These are phyloP conservation scores for Fennellomyces sp. DNA, from an alignment of 371 early-diverging fungal species.

Conservation along the genomic window DNA sequence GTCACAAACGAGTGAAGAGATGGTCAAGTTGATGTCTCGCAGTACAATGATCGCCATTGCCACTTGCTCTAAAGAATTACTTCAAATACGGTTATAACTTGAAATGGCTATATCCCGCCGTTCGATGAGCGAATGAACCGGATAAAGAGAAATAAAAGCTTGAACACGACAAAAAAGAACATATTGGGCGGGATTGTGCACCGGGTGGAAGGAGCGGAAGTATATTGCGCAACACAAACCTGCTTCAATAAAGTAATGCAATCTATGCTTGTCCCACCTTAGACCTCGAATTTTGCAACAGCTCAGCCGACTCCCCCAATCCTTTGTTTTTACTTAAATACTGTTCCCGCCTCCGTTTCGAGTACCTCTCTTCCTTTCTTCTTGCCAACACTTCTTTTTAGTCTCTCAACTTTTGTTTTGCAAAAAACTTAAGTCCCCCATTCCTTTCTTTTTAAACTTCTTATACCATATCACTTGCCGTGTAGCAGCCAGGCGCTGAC, in stretches of 20 bases:
- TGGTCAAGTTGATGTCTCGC: neutral
- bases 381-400: constrained; percentile 10
- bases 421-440: constrained; percentile 14
- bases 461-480: constrained; percentile 2
- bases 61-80: neutral
- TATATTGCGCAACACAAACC: constrained; percentile 20
- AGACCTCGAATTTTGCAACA: constrained; percentile 11
- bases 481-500: constrained; percentile 16
- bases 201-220: constrained; percentile 27
- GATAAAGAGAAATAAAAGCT: neutral
- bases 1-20: too few species aligned
- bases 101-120: neutral
- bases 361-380: constrained; percentile 7
- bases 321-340: neutral
- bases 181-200: constrained; percentile 11
- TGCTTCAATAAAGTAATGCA: constrained; percentile 27
- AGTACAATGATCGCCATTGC: neutral
- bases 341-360: neutral
- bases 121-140: neutral
- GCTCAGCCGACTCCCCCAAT: constrained; percentile 11
- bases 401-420: constrained; percentile 9
- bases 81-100: neutral
- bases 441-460: constrained; percentile 22
- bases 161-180: constrained; percentile 18
- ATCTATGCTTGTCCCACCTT: constrained; percentile 30